A percentile compares a stretch with the other conserved stretches of the same genome.
phyloP scores from a whole-genome alignment of 495 filamentous ascomycete species.

The Geoglossum glabrum region DNA sequence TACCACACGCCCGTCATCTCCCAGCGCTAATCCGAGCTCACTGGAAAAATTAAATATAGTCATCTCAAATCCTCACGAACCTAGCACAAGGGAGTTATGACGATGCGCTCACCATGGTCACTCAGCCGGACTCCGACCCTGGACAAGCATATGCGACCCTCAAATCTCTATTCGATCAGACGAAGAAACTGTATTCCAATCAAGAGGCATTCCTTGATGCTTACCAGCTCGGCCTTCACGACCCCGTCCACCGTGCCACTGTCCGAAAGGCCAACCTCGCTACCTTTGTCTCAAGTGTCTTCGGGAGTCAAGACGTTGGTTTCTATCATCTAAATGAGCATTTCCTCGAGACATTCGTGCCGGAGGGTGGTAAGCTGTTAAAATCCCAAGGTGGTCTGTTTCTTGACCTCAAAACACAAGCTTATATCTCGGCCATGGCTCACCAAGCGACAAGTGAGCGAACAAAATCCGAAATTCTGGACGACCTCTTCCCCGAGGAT shows the following conservation, averaged over 20 bases:
- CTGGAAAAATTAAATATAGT: conserved; percentile 21
- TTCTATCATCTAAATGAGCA: conserved; percentile 67
- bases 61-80: conserved; percentile 48
- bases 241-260: conserved; percentile 46
- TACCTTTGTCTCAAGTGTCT: conserved; percentile 63
- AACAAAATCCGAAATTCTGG: conserved; percentile 44
- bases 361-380: conserved; percentile 48
- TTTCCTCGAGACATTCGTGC: conserved; percentile 70
- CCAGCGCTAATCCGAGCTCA: conserved; percentile 5
- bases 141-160: conserved; percentile 64
- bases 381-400: conserved; percentile 53
- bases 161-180: conserved; percentile 60
- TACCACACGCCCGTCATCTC: background rate
- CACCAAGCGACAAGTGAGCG: conserved; percentile 34
- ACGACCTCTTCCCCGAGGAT: conserved; percentile 51
- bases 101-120: conserved; percentile 58
- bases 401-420: conserved; percentile 71
- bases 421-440: conserved; percentile 51
- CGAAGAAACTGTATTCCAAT: conserved; percentile 58
- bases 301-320: conserved; percentile 65
- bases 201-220: conserved; percentile 49
- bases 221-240: conserved; percentile 49
- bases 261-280: conserved; percentile 77
- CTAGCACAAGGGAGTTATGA: conserved; percentile 45
- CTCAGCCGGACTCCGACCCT: conserved; percentile 50